Evolutionary conservation across 1,139 yeast species (phyloP), one percentile per base, ranked within the genome.

Genomic region (Wickerhamiella infanticola): DNA sequence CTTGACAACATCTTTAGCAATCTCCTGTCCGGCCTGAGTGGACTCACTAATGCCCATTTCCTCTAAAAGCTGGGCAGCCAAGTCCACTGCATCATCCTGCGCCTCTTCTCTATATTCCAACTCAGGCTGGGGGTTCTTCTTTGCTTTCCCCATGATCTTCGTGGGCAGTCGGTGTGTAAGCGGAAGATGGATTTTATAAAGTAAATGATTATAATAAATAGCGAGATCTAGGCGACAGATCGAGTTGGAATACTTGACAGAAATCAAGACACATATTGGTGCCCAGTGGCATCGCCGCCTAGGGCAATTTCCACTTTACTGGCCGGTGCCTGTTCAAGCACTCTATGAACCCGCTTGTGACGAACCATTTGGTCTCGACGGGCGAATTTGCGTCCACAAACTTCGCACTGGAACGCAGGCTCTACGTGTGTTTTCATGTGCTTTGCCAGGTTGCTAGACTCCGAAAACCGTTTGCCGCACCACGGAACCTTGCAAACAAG

Each of bases 381-480:
- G n/a, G 57, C 51, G 51, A 63, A 64, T 47, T 49, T 54, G 33
- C 58, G 57, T 18, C 44, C 51, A 47, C 68, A 64, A 9, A 53
- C 53, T 1, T 48, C 43, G 43, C 66, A 62, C 26, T 50, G 51
- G 48, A 53, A 59, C 33, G 54, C 45, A 40, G 53, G 52, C n/a
- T 44, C 52, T 39, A 39, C 37, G 38, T 55, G 58, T 23, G 54
- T 53, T 24, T 75, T 81, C 79, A 84, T 74, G 61, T 90, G 98
- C 58, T 90, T 90, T 25, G 85, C 79, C 55, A 88, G 67, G 59
- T 90, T 88, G 13, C 94, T 81, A 41, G 90, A 78, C 60, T 90
- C 97, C 50, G 93, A 80, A 58, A 90, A 90, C 45, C 85, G 66
- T 61, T 84, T 85, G 25, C 76, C 80, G 61, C 98, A 90, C 0